Evolutionary conservation across 208 protist genomes (phyloP).

Genomic region (Jaenimonas drosophilae): DNA sequence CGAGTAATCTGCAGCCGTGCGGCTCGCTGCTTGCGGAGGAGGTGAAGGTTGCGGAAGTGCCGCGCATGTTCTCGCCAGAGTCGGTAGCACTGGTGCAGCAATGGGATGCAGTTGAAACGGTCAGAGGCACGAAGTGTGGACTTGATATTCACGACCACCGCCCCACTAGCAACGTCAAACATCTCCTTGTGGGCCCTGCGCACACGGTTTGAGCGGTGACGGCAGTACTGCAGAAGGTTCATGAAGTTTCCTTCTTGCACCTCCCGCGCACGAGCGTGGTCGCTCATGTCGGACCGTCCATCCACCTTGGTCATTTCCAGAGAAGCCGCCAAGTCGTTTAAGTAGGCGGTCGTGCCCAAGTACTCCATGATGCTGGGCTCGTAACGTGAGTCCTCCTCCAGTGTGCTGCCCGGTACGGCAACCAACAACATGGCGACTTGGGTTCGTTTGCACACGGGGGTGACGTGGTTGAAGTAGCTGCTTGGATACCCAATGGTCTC

Average conservation of each 20-base stretch:
- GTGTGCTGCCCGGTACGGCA: background rate
- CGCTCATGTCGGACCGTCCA: slow-evolving; percentile 19
- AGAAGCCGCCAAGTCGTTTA: background rate
- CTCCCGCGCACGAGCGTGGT: slow-evolving; percentile 20
- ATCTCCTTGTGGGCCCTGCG: slow-evolving; percentile 47
- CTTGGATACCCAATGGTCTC: slow-evolving; percentile 38
- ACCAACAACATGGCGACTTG: slow-evolving; percentile 22
- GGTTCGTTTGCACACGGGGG: slow-evolving; percentile 21
- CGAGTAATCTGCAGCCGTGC: slow-evolving; percentile 16
- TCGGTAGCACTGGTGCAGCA: slow-evolving; percentile 22
- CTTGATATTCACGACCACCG: slow-evolving; percentile 17
- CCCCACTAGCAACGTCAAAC: slow-evolving; percentile 36
- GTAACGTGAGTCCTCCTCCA: background rate
- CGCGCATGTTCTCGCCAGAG: slow-evolving; percentile 30
- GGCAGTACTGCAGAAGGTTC: slow-evolving; percentile 33
- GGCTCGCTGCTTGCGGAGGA: slow-evolving; percentile 33
- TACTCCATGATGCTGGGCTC: background rate
- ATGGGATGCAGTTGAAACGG: slow-evolving; percentile 16
- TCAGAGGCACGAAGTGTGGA: slow-evolving; percentile 32
- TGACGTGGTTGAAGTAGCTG: slow-evolving; percentile 39
- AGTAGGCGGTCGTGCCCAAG: slow-evolving; percentile 1
- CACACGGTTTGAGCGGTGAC: slow-evolving; percentile 31
- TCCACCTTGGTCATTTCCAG: slow-evolving; percentile 24
- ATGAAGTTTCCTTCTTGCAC: slow-evolving; percentile 28
- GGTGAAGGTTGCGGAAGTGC: slow-evolving; percentile 35